A percentile compares a stretch with the other conserved stretches of the same genome.
Evolutionary conservation across 495 filamentous ascomycete species (phyloP).

Genomic region (Trypethelium eluteriae): DNA sequence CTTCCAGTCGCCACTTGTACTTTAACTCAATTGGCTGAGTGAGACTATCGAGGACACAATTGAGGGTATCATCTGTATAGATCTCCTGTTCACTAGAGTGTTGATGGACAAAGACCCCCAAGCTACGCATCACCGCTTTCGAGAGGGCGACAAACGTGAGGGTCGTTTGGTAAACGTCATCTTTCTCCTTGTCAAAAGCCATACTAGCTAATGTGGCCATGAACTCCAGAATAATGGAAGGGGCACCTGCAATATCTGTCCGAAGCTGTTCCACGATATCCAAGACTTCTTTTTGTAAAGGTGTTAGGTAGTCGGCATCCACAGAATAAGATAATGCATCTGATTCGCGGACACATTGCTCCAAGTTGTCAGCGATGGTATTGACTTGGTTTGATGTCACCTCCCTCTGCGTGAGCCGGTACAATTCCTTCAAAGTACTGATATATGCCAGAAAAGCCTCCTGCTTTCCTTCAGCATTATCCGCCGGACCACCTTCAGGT

Average conservation of each 20-base stretch:
- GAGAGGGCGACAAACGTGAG: slow-evolving; percentile 67
- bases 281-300: slow-evolving; percentile 66
- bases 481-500: background rate
- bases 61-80: slow-evolving; percentile 55
- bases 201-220: slow-evolving; percentile 63
- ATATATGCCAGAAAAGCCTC: slow-evolving; percentile 73
- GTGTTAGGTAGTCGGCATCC: slow-evolving; percentile 77
- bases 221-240: slow-evolving; percentile 58
- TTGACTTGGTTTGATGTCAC: slow-evolving; percentile 53
- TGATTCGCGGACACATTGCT: slow-evolving; percentile 58
- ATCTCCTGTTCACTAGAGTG: slow-evolving; percentile 58
- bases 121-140: slow-evolving; percentile 57
- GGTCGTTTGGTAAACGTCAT: background rate
- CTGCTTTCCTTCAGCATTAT: slow-evolving; percentile 53
- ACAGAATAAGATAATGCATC: slow-evolving; percentile 68
- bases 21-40: slow-evolving; percentile 62
- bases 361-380: slow-evolving; percentile 46
- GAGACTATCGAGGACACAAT: slow-evolving; percentile 55
- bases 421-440: slow-evolving; percentile 65
- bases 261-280: slow-evolving; percentile 65
- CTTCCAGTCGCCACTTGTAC: slow-evolving; percentile 53
- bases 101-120: slow-evolving; percentile 54
- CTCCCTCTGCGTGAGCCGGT: slow-evolving; percentile 63
- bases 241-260: slow-evolving; percentile 56
- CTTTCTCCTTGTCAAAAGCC: slow-evolving; percentile 43